Conservation (phyloP, 2,329 filamentous ascomycete genomes). For the Fusarium armeniacum region DNA sequence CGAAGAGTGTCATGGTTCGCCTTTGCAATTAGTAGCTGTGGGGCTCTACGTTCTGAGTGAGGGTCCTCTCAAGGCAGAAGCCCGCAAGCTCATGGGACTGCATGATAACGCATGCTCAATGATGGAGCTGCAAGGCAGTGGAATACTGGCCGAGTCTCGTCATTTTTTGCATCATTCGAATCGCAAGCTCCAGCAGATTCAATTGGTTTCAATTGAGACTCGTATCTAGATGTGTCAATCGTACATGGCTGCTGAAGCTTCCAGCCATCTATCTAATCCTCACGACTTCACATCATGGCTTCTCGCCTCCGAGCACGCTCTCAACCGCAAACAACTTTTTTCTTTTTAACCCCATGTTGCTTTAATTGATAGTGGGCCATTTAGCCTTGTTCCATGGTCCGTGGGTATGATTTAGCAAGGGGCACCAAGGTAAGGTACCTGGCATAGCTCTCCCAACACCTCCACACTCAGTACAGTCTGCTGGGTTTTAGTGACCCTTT, state of each 20-base stretch:
- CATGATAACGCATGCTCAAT: constrained; percentile 47
- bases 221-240: background rate
- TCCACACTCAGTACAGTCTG: constrained; percentile 44
- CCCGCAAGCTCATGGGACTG: constrained; percentile 45
- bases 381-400: constrained; percentile 31
- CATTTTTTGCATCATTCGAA: constrained; percentile 35
- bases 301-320: constrained; percentile 41
- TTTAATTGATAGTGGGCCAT: constrained; percentile 40
- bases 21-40: constrained; percentile 29
- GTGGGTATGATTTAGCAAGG: constrained; percentile 39
- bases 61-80: constrained; percentile 48
- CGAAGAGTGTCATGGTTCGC: constrained; percentile 14
- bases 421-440: constrained; percentile 47
- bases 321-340: constrained; percentile 40
- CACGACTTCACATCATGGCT: constrained; percentile 40
- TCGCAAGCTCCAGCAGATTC: constrained; percentile 22
- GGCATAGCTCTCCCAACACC: constrained; percentile 36
- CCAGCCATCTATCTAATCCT: constrained; percentile 45
- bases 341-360: constrained; percentile 39
- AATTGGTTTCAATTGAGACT: constrained; percentile 45
- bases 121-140: constrained; percentile 46
- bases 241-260: constrained; percentile 11
- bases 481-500: constrained; percentile 42
- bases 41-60: constrained; percentile 21
- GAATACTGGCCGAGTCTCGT: constrained; percentile 30